These are phyloP conservation scores for Ceratobasidium sp. DNA, from an alignment of 1,284 basidiomycete species.

Conservation along the genomic window DNA sequence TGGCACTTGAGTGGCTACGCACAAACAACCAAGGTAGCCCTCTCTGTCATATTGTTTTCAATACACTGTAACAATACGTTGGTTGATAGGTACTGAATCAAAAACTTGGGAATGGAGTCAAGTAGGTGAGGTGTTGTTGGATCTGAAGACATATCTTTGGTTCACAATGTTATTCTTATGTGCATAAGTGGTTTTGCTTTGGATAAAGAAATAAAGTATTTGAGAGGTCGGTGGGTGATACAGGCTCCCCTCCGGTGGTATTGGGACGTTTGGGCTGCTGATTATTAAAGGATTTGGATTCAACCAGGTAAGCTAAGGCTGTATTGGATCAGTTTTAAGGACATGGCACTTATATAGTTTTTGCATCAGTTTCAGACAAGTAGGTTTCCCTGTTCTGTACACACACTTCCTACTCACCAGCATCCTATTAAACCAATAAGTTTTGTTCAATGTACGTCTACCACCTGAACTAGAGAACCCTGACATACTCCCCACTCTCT, in stretches of 20 bases:
- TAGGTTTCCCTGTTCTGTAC: slow-evolving; percentile 50
- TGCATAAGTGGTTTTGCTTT: slow-evolving; percentile 18
- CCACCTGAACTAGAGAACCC: background rate
- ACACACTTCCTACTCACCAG: slow-evolving; percentile 8
- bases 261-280: slow-evolving; percentile 49
- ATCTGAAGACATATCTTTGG: slow-evolving; percentile 50
- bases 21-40: slow-evolving; percentile 50
- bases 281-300: slow-evolving; percentile 43
- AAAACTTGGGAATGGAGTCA: slow-evolving; percentile 51
- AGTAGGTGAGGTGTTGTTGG: slow-evolving; percentile 49
- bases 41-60: background rate
- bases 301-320: slow-evolving; percentile 29
- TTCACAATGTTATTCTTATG: slow-evolving; percentile 38
- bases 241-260: slow-evolving; percentile 48
- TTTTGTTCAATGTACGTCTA: slow-evolving; percentile 23
- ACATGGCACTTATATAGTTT: background rate
- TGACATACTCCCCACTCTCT: slow-evolving; percentile 5
- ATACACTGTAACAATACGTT: background rate
- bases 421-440: background rate
- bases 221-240: slow-evolving; percentile 44
- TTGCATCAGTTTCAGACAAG: slow-evolving; percentile 17
- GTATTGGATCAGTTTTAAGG: no score
- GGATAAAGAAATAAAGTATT: no score
- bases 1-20: slow-evolving; percentile 50
- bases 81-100: slow-evolving; percentile 43